phyloP scores from a whole-genome alignment of 306 rosid species.

The Benincasa hispida region DNA sequence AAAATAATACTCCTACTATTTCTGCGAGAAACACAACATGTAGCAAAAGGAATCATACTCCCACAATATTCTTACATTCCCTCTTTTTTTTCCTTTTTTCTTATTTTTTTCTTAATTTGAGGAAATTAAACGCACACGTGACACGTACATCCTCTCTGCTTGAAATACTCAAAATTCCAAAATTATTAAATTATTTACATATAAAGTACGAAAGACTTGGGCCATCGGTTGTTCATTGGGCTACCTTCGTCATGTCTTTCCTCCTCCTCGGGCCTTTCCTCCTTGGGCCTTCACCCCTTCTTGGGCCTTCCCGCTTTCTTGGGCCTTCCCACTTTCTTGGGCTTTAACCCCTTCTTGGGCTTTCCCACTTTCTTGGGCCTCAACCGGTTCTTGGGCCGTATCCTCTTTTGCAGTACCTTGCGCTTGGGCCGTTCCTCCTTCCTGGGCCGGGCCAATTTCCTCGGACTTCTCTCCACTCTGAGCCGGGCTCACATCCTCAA shows the following conservation, averaged over 20 bases:
- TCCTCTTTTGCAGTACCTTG: neutral
- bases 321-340: too few relatives aligned
- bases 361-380: neutral
- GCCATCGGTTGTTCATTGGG: neutral
- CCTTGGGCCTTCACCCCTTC: neutral
- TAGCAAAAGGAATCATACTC: neutral
- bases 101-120: too few relatives aligned
- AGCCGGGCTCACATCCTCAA: neutral
- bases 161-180: neutral
- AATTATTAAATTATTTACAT: slow-evolving; percentile 4
- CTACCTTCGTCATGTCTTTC: neutral
- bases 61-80: too few relatives aligned
- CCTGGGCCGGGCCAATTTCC: neutral
- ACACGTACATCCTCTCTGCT: neutral
- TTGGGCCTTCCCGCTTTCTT: too few relatives aligned
- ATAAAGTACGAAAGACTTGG: neutral
- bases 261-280: neutral
- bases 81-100: too few relatives aligned
- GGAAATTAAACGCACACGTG: neutral
- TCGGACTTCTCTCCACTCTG: neutral
- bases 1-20: neutral
- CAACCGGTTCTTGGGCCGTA: neutral
- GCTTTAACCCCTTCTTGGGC: neutral
- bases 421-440: neutral
- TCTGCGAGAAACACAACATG: neutral